Conservation (phyloP, 2,329 filamentous ascomycete genomes). For the Cercospora beticola region DNA sequence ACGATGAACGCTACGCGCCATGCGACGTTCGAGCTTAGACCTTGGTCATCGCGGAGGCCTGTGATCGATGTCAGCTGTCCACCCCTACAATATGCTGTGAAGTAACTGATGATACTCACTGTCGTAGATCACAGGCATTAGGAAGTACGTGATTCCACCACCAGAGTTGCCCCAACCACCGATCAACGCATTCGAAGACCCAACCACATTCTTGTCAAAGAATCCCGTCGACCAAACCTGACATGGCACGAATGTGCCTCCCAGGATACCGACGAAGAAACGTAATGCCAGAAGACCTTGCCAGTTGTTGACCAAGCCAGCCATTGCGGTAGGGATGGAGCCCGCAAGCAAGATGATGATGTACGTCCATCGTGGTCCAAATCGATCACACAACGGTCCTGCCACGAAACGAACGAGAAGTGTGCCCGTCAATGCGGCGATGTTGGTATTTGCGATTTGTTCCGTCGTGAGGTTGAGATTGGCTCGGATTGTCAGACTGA, state of each 20-base stretch:
- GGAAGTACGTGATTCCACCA: conserved; percentile 87
- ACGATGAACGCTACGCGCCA: conserved; percentile 86
- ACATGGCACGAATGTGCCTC: conserved; percentile 76
- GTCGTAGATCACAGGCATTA: conserved; percentile 88
- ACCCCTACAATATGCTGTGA: neutral
- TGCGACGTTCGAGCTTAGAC: conserved; percentile 64
- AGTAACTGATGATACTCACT: conserved; percentile 35
- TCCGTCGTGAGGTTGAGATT: conserved; percentile 69
- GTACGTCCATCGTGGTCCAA: conserved; percentile 77
- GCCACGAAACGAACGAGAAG: conserved; percentile 75
- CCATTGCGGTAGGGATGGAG: conserved; percentile 77
- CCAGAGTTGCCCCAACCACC: conserved; percentile 84
- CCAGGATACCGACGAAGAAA: conserved; percentile 78
- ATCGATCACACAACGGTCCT: conserved; percentile 78
- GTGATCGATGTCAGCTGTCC: neutral
- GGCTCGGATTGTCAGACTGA: conserved; percentile 73
- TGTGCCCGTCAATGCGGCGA: conserved; percentile 72
- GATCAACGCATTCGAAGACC: conserved; percentile 79
- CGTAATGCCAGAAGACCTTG: conserved; percentile 66
- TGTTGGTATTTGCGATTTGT: conserved; percentile 85
- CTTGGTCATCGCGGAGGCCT: conserved; percentile 59
- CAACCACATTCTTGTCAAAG: conserved; percentile 88
- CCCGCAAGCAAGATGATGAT: conserved; percentile 70
- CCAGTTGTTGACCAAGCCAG: conserved; percentile 69
- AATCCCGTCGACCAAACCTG: conserved; percentile 91